Evolutionary conservation across 2,329 filamentous ascomycete genomes (phyloP), one percentile per base, ranked within the genome.

Genomic region (Orbilia quercus): DNA sequence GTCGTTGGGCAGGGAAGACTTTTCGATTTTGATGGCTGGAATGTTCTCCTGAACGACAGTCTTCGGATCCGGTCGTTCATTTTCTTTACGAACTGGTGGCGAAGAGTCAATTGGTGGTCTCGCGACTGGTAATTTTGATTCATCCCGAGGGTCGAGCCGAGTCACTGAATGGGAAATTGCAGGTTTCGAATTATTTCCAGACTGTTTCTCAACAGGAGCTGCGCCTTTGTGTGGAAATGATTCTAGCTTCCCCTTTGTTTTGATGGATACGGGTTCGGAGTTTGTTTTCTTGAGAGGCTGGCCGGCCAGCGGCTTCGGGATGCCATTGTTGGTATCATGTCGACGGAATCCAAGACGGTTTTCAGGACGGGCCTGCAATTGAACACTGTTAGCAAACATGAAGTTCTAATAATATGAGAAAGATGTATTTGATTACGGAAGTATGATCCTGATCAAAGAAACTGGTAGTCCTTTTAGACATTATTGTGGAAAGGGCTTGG

Each of bases 361-460:
- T 36, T 64, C 59, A 14, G 59, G 59, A 36, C 59, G 59, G 25
- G 23, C 28, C 67, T 72, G 23, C 7, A 44, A 22, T 20, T n/a
- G 7, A 9, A 16, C 16, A 36, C 5, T 7, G 25, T 63, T 20
- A 72, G 51, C 20, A 59, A 28, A 47, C 34, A 31, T 5, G 28
- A 9, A 4, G 4, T 44, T 31, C 22, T 1, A 53, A 42, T 23
- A 18, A 23, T 11, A 51, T 38, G n/a, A 14, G 50, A 48, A 36
- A 22, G 2, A 18, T 22, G 31, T 20, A 16, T 48, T 44, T 31
- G 42, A 53, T 59, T 64, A 71, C 67, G 34, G 45, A 23, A 40
- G 69, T 51, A 55, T 74, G 69, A 14, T 74, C 69, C 23, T 75
- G 72, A 18, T 75, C 72, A 11, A 72, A 62, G 25, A 75, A 62